Base-by-base conservation (phyloP, 1,284 basidiomycete genomes). In the Papiliotrema flavescens region DNA sequence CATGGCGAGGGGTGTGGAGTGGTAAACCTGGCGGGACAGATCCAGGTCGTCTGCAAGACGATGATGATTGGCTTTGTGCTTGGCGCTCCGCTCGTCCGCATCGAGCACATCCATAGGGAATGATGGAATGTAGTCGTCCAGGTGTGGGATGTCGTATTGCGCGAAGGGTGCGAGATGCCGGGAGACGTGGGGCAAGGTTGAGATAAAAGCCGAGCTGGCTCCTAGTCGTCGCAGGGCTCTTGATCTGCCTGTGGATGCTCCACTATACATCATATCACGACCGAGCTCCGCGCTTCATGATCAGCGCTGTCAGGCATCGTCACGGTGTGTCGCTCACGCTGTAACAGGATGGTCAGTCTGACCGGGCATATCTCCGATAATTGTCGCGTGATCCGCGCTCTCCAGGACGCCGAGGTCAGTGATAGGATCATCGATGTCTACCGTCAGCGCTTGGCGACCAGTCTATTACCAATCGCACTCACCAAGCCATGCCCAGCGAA, bases 401-500 rank as follows among this genome's bases (percentile, higher is more conserved):
- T 43, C 43, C 26, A 67, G 28, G 55, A 39, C 2, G 49, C 50
- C 19, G 7, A n/a, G 9, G 43, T 7, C 15, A 23, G 34, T 5
- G 37, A 1, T 3, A n/a, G 50, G 37, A 19, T 56, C 47, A 42
- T 70, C 64, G 59, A 66, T 61, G 14, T 62, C 65, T 66, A 22
- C 3, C 7, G 43, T 54, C 51, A 49, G 52, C 42, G n/a, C n/a
- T n/a, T n/a, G n/a, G n/a, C 24, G 3, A 41, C 23, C n/a, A 28
- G 17, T 43, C 11, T 22, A 1, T 28, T 34, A n/a, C 7, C 37
- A n/a, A 32, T 23, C 28, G 6, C 2, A 57, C 67, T 60, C 32
- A 73, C 71, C 56, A 2, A 60, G 40, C 70, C 70, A 73, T 14
- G 61, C 66, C 66, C 68, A 68, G 22, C 67, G 50, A 2, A 61